Conservation (phyloP, 1,284 basidiomycete genomes). For the Cryptococcus maquisensis region DNA sequence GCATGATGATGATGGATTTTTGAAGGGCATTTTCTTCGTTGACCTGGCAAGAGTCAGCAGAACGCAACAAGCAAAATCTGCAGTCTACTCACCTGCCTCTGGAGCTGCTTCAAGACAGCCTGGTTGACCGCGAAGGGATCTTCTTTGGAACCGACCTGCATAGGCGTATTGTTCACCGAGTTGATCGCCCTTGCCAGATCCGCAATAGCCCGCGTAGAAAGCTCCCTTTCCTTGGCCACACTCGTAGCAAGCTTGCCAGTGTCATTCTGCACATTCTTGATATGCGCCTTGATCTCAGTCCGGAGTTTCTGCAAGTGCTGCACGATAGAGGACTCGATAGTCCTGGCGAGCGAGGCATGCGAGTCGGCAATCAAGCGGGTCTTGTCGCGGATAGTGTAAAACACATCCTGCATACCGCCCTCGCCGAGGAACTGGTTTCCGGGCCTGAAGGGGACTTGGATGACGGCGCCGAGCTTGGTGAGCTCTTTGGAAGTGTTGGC, state of each 20-base stretch:
- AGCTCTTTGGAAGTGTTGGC: slow-evolving; percentile 92
- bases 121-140: slow-evolving; percentile 82
- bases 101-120: slow-evolving; percentile 78
- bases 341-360: slow-evolving; percentile 92
- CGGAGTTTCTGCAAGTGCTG: slow-evolving; percentile 94
- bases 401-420: slow-evolving; percentile 88
- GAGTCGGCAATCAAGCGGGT: slow-evolving; percentile 92
- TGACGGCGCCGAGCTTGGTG: slow-evolving; percentile 92
- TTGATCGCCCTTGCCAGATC: slow-evolving; percentile 85
- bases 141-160: slow-evolving; percentile 72
- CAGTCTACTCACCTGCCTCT: slow-evolving; percentile 59
- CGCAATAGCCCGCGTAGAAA: slow-evolving; percentile 80
- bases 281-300: slow-evolving; percentile 94
- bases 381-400: slow-evolving; percentile 90
- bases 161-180: slow-evolving; percentile 91
- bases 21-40: slow-evolving; percentile 97
- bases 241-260: slow-evolving; percentile 90
- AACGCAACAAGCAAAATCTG: not conserved
- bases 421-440: slow-evolving; percentile 95
- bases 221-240: slow-evolving; percentile 87
- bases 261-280: slow-evolving; percentile 97
- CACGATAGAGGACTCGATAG: slow-evolving; percentile 94
- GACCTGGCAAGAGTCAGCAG: slow-evolving; percentile 53
- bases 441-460: slow-evolving; percentile 93
- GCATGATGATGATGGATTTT: slow-evolving; percentile 98